Conservation (phyloP, 108 stramenopile genomes). For the Seminavis robusta region DNA sequence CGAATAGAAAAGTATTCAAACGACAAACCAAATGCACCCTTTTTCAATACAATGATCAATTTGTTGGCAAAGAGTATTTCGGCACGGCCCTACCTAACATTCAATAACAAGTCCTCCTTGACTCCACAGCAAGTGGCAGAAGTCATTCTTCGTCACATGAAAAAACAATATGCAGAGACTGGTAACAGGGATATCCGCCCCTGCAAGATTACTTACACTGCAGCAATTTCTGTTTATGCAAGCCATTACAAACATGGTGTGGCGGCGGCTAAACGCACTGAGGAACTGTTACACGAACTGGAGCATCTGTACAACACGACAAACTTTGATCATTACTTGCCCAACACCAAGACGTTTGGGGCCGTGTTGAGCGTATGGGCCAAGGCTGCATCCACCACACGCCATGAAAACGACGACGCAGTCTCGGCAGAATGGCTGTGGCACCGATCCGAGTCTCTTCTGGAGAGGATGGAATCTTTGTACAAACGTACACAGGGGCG, state of each 20-base stretch:
- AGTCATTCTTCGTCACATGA: background rate
- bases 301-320: background rate
- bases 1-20: conserved; percentile 27
- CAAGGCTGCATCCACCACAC: background rate
- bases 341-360: conserved; percentile 5
- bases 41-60: conserved; percentile 28
- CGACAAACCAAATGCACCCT: conserved; percentile 24
- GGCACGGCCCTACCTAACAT: conserved; percentile 11
- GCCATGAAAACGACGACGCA: background rate
- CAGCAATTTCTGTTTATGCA: conserved; percentile 4
- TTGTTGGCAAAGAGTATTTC: conserved; percentile 31
- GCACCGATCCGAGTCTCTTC: background rate
- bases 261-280: conserved; percentile 2
- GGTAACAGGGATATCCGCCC: background rate
- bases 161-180: background rate
- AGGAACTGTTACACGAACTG: conserved; percentile 6
- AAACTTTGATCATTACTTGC: background rate
- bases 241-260: conserved; percentile 1
- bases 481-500: background rate
- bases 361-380: conserved; percentile 6
- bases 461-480: too few relatives aligned
- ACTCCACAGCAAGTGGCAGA: background rate
- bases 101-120: background rate
- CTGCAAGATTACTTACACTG: conserved; percentile 10
- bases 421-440: background rate